Base-by-base conservation (phyloP, 169 alveolate genomes). In the Plasmodium knowlesi region DNA sequence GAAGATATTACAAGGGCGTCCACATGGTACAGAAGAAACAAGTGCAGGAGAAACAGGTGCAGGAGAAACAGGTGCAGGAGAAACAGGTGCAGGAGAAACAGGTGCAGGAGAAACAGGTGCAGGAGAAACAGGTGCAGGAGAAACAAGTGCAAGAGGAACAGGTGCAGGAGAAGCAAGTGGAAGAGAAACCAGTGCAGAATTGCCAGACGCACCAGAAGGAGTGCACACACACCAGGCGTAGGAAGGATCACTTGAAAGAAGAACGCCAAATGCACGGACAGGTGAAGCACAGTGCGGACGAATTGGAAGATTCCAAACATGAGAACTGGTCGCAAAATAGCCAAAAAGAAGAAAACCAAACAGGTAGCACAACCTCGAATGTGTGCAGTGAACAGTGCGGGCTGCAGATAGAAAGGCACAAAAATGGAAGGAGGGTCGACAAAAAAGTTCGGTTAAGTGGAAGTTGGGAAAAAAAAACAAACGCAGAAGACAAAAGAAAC, bases 1-100 rank as follows among this genome's bases (percentile, higher is more conserved):
- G 79, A 34, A 74, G 28, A 78, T 85, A 85, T 76, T 73, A 85
- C 22, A 85, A 76, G 41, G 34, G 67, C 43, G 19, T 74, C 3
- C 46, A 71, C 39, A 22, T 43, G 12, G 16, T 82, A 9, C 34
- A 53, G 57, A 25, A 34, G 32, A 10, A 39, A 43, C 5, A 54
- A 25, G 19, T 12, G n/a, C 37, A 28, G 19, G 1, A 53, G n/a
- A n/a, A n/a, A n/a, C n/a, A n/a, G 12, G 16, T 82, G 19, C 34
- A 53, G 57, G 12, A 34, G 32, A 10, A 39, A 43, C 5, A 54
- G 12, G 16, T 82, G 19, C 34, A 53, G 57, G 12, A 34, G 32
- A 10, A 39, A 43, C 5, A 54, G n/a, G 19, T 12, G n/a, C n/a
- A n/a, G n/a, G n/a, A n/a, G n/a, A n/a, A n/a, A n/a, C n/a, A n/a